Evolutionary conservation across 306 rosid genomes (phyloP), one percentile per base, ranked within the genome.

Genomic region (Glycine latifolia): DNA sequence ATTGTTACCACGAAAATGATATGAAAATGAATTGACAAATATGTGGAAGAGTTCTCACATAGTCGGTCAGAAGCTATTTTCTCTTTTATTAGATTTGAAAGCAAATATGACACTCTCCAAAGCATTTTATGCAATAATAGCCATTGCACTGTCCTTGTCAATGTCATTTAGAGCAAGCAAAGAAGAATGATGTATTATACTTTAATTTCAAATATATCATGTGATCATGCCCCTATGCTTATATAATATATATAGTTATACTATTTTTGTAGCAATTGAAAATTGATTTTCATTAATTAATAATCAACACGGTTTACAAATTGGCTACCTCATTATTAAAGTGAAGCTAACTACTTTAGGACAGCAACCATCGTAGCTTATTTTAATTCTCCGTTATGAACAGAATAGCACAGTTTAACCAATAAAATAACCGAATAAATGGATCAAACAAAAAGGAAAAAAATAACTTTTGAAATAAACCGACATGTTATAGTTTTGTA

Each of bases 61-160:
- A 63, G 83, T 78, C 15, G 83, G 76, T 68, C 80, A 65, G 13
- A 52, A 71, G 61, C 75, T 61, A 44, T 77, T 77, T 77, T 68
- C 79, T 66, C 49, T 74, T 17, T 79, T 31, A 69, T 56, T 67
- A 55, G 60, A 68, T 68, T 79, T 44, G 82, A 79, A 56, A 43
- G 70, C 39, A 79, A 69, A 79, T 43, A 5, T 39, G 77, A 69
- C 70, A 43, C 37, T 79, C 49, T 54, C 33, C 31, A 11, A 44
- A 68, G 17, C 61, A 54, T 82, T 82, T 33, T 65, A 1, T 16
- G 46, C 81, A 81, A 81, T 81, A 66, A 56, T 66, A 56, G 61
- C 41, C 56, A 80, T 66, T 81, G 8, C 69, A 55, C 9, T 65
- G 75, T 63, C 39, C 20, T 63, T 17, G 67, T 71, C 73, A 60